A percentile compares a stretch with the other conserved stretches of the same genome.
Conservation (phyloP, 1,284 basidiomycete species). For the Volvariella surrecta region DNA sequence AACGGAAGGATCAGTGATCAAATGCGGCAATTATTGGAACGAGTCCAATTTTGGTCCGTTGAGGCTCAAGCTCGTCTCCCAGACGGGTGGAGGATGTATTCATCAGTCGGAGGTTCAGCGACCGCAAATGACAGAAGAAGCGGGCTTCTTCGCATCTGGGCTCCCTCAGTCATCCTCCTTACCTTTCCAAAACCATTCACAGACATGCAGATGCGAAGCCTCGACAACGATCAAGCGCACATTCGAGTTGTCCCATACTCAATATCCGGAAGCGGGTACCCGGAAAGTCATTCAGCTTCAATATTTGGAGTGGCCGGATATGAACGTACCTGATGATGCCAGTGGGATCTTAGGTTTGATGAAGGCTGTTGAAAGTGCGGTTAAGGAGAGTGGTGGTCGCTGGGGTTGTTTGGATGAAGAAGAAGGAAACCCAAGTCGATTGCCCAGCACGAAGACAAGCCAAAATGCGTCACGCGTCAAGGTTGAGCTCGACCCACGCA, state of each 20-base stretch:
- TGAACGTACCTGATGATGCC: constrained; percentile 85
- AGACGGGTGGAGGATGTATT: constrained; percentile 29
- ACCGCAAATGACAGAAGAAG: constrained; percentile 8
- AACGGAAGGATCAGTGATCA: constrained; percentile 81
- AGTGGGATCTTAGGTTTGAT: constrained; percentile 68
- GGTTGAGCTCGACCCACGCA: constrained; percentile 31
- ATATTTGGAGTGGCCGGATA: constrained; percentile 89
- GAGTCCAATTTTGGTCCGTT: constrained; percentile 67
- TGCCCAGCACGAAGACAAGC: not conserved
- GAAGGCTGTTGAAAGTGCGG: constrained; percentile 47
- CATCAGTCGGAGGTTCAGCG: constrained; percentile 14
- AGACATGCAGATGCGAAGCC: constrained; percentile 4
- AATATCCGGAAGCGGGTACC: constrained; percentile 47
- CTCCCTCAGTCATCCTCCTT: constrained; percentile 8
- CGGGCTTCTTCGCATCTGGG: constrained; percentile 15
- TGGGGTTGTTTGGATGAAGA: constrained; percentile 9
- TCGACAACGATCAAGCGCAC: constrained; percentile 49
- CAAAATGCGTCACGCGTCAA: not conserved
- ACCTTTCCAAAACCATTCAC: constrained; percentile 8
- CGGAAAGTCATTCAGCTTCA: constrained; percentile 75
- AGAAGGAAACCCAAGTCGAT: not conserved
- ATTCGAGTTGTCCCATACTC: constrained; percentile 59
- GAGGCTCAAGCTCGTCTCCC: constrained; percentile 54
- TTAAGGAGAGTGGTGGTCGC: constrained; percentile 23
- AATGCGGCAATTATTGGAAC: constrained; percentile 91